Evolutionary conservation across 768 basidiomycete genomes (phyloP), one percentile per base, ranked within the genome.

Genomic region (Russula emetica): DNA sequence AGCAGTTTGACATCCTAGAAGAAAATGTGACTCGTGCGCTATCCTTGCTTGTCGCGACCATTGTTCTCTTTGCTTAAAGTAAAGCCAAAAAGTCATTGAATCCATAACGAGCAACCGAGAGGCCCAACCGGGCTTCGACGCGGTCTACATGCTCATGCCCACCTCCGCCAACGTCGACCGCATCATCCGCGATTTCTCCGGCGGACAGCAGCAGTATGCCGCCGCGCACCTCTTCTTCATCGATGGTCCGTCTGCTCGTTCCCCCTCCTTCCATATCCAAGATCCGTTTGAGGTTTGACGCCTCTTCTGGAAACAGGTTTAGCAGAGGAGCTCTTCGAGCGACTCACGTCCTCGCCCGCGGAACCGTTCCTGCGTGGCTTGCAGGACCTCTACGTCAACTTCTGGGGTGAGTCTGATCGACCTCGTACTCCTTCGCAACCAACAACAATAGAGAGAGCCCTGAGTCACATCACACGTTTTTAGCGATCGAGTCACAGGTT

Each of bases 21-120:
- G 93, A 97, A 80, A 95, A 95, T 79, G 93, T 98, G 49, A 97
- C 94, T 52, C 83, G 96, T 97, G 78, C 73, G 93, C 80, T 57
- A 53, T 40, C 26, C 55, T 51, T 32, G 13, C 40, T 44, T n/a
- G 18, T 60, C 18, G 30, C 32, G 6, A 9, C 3, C 24, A 2
- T 44, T 11, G 7, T 22, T 13, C 6, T 42, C 34, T 45, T 54
- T 38, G 18, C 45, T 22, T 45, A 20, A 42, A 42, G n/a, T 4
- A 32, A 13, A 47, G 14, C 40, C 18, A 13, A 74, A 74, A 74
- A 99, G 96, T 92, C 72, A 91, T 98, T 74, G 96, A 99, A 76
- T 84, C 88, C 60, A 92, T 98, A 73, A 85, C 88, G 66, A 88
- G 78, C 69, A 75, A 86, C 72, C 87, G 97, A 68, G 86, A 90